phyloP scores from a whole-genome alignment of 176 grass and related monocot genomes.

The Aegilops tauschii region DNA sequence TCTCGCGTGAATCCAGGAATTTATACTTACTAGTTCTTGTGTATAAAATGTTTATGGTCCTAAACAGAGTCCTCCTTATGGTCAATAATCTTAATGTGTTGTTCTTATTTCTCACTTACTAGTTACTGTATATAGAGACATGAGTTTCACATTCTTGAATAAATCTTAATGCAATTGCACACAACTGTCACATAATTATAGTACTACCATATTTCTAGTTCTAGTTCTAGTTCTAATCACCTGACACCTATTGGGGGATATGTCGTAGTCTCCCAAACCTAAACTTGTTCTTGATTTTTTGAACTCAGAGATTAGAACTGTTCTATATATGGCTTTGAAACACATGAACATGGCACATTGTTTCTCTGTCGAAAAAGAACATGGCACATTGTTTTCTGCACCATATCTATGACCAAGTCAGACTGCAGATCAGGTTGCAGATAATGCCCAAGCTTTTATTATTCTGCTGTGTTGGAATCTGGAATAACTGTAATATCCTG shows the following conservation, averaged over 20 bases:
- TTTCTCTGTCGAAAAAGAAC: neutral
- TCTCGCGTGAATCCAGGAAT: neutral
- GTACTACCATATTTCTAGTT: neutral
- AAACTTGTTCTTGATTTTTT: constrained; percentile 1
- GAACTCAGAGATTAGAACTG: neutral
- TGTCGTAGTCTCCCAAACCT: neutral
- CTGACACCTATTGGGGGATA: neutral
- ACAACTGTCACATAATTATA: neutral
- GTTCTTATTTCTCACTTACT: constrained; percentile 11
- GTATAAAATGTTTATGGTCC: neutral
- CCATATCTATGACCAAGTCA: neutral
- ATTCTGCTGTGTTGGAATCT: constrained; percentile 13
- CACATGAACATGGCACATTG: neutral
- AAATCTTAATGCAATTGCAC: neutral
- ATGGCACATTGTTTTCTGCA: constrained; percentile 4
- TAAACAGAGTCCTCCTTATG: neutral
- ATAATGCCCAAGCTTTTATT: neutral
- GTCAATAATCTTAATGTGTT: neutral
- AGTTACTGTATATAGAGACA: neutral
- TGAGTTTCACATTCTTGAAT: neutral
- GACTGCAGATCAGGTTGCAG: neutral
- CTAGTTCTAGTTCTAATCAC: neutral
- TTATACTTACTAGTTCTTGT: constrained; percentile 1
- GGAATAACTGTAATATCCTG: neutral
- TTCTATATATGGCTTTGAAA: neutral